A percentile compares a stretch with the other conserved stretches of the same genome.
These are phyloP conservation scores for Diddensiella transvaalensis DNA, from an alignment of 805 yeast species.

Conservation along the genomic window DNA sequence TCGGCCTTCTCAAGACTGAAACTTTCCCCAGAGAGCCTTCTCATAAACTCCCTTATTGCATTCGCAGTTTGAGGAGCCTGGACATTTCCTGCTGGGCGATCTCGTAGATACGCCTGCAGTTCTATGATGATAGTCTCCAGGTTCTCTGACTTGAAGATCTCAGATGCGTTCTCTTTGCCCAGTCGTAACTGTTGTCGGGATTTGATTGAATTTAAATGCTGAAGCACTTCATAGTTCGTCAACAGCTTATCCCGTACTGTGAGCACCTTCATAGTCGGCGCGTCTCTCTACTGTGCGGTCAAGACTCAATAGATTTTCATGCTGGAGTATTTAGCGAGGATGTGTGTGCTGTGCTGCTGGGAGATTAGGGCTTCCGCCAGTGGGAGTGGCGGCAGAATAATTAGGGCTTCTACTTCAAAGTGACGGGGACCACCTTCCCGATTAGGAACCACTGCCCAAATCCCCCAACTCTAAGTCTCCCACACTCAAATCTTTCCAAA, in stretches of 20 bases:
- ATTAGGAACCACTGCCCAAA: background rate
- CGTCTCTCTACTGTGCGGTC: background rate
- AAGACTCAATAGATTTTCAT: no score
- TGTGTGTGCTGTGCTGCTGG: no score
- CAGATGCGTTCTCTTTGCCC: background rate
- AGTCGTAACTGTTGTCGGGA: slow-evolving; percentile 3
- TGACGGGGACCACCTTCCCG: background rate
- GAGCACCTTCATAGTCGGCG: slow-evolving; percentile 39
- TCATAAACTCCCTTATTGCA: slow-evolving; percentile 40
- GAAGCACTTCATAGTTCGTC: slow-evolving; percentile 62
- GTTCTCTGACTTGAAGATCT: slow-evolving; percentile 21
- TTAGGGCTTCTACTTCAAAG: background rate
- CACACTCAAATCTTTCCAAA: background rate
- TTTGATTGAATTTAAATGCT: slow-evolving; percentile 40
- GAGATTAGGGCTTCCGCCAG: background rate
- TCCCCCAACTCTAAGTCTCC: slow-evolving; percentile 1
- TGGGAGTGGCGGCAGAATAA: no score
- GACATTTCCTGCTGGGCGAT: slow-evolving; percentile 37
- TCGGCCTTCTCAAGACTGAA: slow-evolving; percentile 76
- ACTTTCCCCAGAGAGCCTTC: slow-evolving; percentile 38
- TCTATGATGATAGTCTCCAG: slow-evolving; percentile 35
- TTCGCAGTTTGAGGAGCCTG: slow-evolving; percentile 34
- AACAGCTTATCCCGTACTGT: slow-evolving; percentile 54
- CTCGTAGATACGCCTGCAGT: slow-evolving; percentile 37
- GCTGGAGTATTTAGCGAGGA: no score